Percentiles rank a stretch among this genome's conserved stretches.
phyloP scores from a whole-genome alignment of 192 early-diverging fungal species.

The Coemansia umbellata region DNA sequence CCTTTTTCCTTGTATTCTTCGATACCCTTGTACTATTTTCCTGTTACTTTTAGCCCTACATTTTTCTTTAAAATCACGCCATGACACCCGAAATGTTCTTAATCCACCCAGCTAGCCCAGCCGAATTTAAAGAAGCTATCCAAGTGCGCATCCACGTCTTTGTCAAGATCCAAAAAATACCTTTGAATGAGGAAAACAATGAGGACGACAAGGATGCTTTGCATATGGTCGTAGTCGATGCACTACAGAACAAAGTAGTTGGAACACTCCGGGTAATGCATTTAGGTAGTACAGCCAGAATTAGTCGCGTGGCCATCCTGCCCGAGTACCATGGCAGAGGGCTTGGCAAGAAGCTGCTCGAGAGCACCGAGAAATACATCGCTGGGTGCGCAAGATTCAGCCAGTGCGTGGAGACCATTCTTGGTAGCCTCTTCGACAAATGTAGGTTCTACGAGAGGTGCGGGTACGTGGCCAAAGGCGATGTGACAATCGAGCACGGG shows the following conservation, averaged over 20 bases:
- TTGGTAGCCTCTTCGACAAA: conserved; percentile 41
- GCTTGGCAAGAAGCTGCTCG: conserved; percentile 17
- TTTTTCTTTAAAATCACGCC: too few relatives aligned
- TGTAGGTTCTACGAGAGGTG: conserved; percentile 32
- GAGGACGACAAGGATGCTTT: conserved; percentile 15
- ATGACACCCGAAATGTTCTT: too few relatives aligned
- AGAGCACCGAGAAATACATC: conserved; percentile 10
- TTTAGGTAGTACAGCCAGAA: conserved; percentile 7
- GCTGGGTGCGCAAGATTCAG: neutral
- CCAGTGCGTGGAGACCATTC: neutral
- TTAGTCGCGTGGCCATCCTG: conserved; percentile 26
- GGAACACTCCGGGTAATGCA: conserved; percentile 24
- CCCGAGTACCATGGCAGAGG: conserved; percentile 38
- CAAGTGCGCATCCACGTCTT: conserved; percentile 31
- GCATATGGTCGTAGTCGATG: conserved; percentile 13
- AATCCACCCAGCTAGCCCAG: conserved; percentile 13
- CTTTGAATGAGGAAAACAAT: conserved; percentile 22
- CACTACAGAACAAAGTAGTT: conserved; percentile 2
- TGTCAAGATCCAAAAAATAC: conserved; percentile 36
- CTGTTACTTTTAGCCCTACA: too few relatives aligned
- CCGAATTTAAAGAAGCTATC: conserved; percentile 19
- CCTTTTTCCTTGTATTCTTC: too few relatives aligned
- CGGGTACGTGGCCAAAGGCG: conserved; percentile 26
- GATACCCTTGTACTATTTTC: too few relatives aligned
- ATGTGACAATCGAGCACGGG: conserved; percentile 25